phyloP scores from a whole-genome alignment of 2,329 filamentous ascomycete species.

The Trichophyton benhamiae region DNA sequence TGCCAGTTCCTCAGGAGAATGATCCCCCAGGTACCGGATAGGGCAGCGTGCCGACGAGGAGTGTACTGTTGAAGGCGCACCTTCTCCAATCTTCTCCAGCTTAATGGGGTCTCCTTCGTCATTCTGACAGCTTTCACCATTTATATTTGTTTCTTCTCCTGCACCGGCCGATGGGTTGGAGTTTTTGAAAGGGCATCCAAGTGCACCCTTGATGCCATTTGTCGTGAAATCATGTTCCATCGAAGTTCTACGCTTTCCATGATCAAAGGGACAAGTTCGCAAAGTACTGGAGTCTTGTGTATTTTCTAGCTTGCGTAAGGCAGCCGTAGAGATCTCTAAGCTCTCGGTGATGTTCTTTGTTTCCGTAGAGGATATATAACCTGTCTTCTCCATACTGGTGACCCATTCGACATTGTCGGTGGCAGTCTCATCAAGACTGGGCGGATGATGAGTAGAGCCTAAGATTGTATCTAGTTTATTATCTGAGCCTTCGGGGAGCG shows the following conservation, averaged over 20 bases:
- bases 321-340: slow-evolving; percentile 21
- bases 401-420: slow-evolving; percentile 12
- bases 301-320: neutral
- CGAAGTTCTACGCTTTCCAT: slow-evolving; percentile 50
- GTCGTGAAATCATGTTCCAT: slow-evolving; percentile 88
- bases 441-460: neutral
- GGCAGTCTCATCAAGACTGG: neutral
- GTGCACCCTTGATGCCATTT: slow-evolving; percentile 62
- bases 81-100: slow-evolving; percentile 33
- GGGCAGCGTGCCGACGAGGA: slow-evolving; percentile 60
- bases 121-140: slow-evolving; percentile 36
- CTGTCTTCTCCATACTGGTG: slow-evolving; percentile 10
- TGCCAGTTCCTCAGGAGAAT: slow-evolving; percentile 84
- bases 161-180: slow-evolving; percentile 26
- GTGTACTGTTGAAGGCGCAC: slow-evolving; percentile 31
- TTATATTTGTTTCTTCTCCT: slow-evolving; percentile 30
- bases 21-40: slow-evolving; percentile 83
- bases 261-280: slow-evolving; percentile 24
- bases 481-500: slow-evolving; percentile 19
- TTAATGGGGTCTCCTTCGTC: slow-evolving; percentile 48
- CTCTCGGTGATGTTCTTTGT: slow-evolving; percentile 28
- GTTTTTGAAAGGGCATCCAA: slow-evolving; percentile 69
- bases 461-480: slow-evolving; percentile 5
- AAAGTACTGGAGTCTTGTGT: slow-evolving; percentile 14
- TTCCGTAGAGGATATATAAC: slow-evolving; percentile 10